Evolutionary conservation across 805 yeast genomes (phyloP).

Genomic region (Teunomyces aglyptinius): DNA sequence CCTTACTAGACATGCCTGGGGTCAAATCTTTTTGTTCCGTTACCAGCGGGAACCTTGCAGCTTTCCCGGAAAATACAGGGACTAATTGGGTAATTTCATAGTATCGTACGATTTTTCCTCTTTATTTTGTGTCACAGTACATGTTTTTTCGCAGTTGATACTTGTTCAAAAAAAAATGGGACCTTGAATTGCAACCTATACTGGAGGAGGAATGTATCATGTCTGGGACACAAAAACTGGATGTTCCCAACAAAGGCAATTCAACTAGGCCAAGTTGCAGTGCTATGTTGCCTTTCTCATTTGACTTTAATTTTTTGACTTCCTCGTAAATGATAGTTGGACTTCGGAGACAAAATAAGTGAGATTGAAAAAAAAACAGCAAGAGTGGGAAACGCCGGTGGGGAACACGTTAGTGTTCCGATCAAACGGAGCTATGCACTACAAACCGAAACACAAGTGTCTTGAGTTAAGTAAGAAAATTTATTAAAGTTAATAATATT

Average conservation of each 20-base stretch:
- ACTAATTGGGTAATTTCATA: neutral
- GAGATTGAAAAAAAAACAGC: too few species aligned
- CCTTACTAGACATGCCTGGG: neutral
- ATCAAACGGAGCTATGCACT: too few species aligned
- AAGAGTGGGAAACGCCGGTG: too few species aligned
- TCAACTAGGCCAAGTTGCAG: neutral
- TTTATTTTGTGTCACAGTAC: constrained; percentile 2
- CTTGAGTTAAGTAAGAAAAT: too few species aligned
- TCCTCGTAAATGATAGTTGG: neutral
- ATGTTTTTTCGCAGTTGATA: neutral
- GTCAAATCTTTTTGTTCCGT: neutral
- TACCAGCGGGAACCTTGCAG: neutral
- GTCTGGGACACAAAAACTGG: neutral
- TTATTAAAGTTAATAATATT: too few species aligned
- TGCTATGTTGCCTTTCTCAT: neutral
- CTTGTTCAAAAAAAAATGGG: neutral
- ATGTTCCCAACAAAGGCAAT: neutral
- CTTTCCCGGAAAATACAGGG: neutral
- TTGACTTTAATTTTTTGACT: neutral
- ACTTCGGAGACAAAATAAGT: too few species aligned
- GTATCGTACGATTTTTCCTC: constrained; percentile 1
- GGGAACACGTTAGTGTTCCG: too few species aligned
- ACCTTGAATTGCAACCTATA: neutral
- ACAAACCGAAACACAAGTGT: too few species aligned
- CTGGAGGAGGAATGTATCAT: neutral